Percentiles rank a stretch among this genome's conserved stretches.
Conservation (phyloP, 345 rosid species). For the Erodium maritimum region DNA sequence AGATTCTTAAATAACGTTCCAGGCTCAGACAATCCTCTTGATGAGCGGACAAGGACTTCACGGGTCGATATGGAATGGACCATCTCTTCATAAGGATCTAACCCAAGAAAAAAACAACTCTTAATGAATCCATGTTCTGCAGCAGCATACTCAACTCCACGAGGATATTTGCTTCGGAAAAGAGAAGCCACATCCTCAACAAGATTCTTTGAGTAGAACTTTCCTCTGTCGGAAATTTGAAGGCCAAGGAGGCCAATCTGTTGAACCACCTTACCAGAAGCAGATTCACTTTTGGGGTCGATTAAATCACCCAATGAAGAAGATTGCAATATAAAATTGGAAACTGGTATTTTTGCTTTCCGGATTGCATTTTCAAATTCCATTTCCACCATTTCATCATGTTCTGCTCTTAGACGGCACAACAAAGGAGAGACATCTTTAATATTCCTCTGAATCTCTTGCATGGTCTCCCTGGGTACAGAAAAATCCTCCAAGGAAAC, state of each 20-base stretch:
- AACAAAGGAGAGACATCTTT: conserved; percentile 43
- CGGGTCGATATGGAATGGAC: conserved; percentile 72
- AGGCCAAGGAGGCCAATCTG: conserved; percentile 80
- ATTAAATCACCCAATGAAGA: conserved; percentile 58
- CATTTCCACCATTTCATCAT: conserved; percentile 53
- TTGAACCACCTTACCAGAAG: conserved; percentile 60
- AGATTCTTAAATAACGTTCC: conserved; percentile 87
- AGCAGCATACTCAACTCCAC: conserved; percentile 37
- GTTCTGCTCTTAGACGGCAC: conserved; percentile 37
- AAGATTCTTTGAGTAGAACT: conserved; percentile 62
- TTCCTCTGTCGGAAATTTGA: conserved; percentile 77
- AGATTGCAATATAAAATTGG: conserved; percentile 41
- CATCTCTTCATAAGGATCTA: conserved; percentile 89
- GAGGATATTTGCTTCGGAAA: conserved; percentile 46
- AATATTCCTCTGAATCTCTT: conserved; percentile 25
- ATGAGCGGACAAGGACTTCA: conserved; percentile 82
- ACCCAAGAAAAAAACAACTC: conserved; percentile 66
- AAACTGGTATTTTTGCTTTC: conserved; percentile 33
- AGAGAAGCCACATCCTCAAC: conserved; percentile 64
- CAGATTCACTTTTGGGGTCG: conserved; percentile 71
- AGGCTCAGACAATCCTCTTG: conserved; percentile 89
- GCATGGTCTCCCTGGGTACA: conserved; percentile 30
- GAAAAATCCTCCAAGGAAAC: conserved; percentile 60
- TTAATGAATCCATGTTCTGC: conserved; percentile 62
- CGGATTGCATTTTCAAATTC: conserved; percentile 62